Base-by-base conservation (phyloP, 2,329 filamentous ascomycete genomes). In the Lachnellula occidentalis region DNA sequence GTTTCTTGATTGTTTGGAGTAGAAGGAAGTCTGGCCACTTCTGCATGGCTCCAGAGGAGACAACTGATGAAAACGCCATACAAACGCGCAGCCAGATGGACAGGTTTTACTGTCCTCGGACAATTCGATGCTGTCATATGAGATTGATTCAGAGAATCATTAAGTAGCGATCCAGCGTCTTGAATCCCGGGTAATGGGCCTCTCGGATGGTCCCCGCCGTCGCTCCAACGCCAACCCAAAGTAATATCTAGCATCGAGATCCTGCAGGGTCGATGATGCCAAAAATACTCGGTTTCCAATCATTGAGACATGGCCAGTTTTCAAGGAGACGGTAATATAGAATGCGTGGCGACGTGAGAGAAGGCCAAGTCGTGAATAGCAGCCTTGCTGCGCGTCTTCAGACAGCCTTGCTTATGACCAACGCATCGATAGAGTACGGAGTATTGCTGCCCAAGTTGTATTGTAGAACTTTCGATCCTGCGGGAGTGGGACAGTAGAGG, bases 301-400 rank as follows among this genome's bases (percentile, higher is more conserved):
- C 36, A 21, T 37, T 55, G 50, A 19, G 43, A 7, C 41, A 12
- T 14, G 27, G 42, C 36, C 15, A 36, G 22, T 36, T 22, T 24
- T 31, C 36, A 56, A 50, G 15, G 47, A 53, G 24, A 50, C 31
- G 50, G 24, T 14, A 41, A 17, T 51, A 47, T 47, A 27, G 43
- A 53, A 51, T 56, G 63, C 65, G 65, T 67, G 65, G 64, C 65
- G 60, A 51, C 58, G 45, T 61, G 58, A 66, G 63, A 65, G 60
- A 46, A 50, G 58, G 60, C 60, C 65, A 66, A 63, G 65, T 67
- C 54, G 55, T 56, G 42, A 48, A 57, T 50, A 34, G 36, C 50
- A 56, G 46, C 47, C 54, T 56, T 46, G 54, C 24, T 34, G 50
- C 43, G 46, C 57, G 53, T 59, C 46, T 37, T 34, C 53, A 51